Conservation (phyloP, 768 basidiomycete genomes). For the Rhodotorula sphaerocarpa region DNA sequence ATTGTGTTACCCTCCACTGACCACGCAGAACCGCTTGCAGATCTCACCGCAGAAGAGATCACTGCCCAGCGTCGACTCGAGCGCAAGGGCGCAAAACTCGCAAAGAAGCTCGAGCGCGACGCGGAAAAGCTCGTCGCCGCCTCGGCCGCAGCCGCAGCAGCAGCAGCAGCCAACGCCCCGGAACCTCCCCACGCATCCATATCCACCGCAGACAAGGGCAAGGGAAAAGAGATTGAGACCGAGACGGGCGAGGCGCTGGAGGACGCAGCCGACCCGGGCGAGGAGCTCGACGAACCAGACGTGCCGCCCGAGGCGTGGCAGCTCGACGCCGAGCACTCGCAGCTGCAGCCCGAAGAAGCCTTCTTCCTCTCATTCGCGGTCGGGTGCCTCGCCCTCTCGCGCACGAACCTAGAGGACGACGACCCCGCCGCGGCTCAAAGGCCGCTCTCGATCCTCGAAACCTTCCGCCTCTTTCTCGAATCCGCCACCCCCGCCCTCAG, state of each 20-base stretch:
- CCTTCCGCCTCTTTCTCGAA: slow-evolving; percentile 26
- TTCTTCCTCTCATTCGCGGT: slow-evolving; percentile 40
- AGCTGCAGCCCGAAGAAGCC: slow-evolving; percentile 41
- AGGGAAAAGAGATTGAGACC: background rate
- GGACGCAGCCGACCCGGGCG: slow-evolving; percentile 11
- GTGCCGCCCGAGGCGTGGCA: slow-evolving; percentile 25
- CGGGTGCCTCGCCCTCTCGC: slow-evolving; percentile 23
- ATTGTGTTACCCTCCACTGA: slow-evolving; percentile 35
- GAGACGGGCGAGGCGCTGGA: background rate
- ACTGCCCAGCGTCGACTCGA: slow-evolving; percentile 79
- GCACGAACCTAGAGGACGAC: background rate
- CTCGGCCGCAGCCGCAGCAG: slow-evolving; percentile 22
- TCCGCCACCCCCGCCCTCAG: slow-evolving; percentile 3
- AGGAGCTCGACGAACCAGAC: slow-evolving; percentile 10
- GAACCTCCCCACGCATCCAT: too few species aligned
- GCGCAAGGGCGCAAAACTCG: slow-evolving; percentile 83
- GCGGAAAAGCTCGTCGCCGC: slow-evolving; percentile 43
- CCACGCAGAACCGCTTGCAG: slow-evolving; percentile 43
- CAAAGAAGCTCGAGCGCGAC: slow-evolving; percentile 80
- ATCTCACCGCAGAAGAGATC: slow-evolving; percentile 79
- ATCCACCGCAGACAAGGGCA: slow-evolving; percentile 1
- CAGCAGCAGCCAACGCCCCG: background rate
- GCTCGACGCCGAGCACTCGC: slow-evolving; percentile 38
- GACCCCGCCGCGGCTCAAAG: background rate
- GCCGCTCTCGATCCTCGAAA: slow-evolving; percentile 21